Evolutionary conservation across 108 stramenopile genomes (phyloP), one percentile per base, ranked within the genome.

Genomic region (Fragilaria crotonensis): DNA sequence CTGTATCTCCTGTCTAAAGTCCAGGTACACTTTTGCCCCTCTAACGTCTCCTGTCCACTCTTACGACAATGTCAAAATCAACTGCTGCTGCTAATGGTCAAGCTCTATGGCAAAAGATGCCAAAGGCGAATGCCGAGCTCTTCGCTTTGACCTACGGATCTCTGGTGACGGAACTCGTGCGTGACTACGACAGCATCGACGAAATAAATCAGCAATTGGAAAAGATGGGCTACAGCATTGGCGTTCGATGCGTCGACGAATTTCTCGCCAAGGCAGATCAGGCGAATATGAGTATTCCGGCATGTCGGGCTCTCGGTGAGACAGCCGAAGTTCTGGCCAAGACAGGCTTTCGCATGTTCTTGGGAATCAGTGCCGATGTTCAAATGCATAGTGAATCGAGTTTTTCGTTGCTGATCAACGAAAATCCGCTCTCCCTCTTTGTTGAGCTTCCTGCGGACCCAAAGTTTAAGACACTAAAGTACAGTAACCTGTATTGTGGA

Each of bases 121-220:
- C 90, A 59, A 93, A 92, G 56, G 80, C 83, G 50, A 98, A 98
- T 66, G 95, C 95, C 30, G 97, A 98, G 66, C 76, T 98, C 21
- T 96, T 98, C 63, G 84, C 95, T 26, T 63, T 98, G 31, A 98
- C 97, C 18, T 98, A 98, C 70, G 97, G 97, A 28, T 85, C 93
- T 17, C 70, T 98, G 62, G 90, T 98, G 7, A 87, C 84, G 44
- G 93, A 96, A 73, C 71, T 98, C 0, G 64, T 96, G 2, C 79
- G 89, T 28, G 95, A 96, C 64, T 79, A 81, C 51, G 90, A 93
- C 69, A 66, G 79, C 48, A 60, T 75, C 30, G 85, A 88, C 22
- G 75, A 84, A 31, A 65, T 73, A 36, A 95, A 95, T 60, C 68
- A 73, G 25, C 87, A 95, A 64, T 78, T 97, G 53, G 92, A 96